Evolutionary conservation across 768 basidiomycete genomes (phyloP).

Genomic region (Pleurotus ostreatus): DNA sequence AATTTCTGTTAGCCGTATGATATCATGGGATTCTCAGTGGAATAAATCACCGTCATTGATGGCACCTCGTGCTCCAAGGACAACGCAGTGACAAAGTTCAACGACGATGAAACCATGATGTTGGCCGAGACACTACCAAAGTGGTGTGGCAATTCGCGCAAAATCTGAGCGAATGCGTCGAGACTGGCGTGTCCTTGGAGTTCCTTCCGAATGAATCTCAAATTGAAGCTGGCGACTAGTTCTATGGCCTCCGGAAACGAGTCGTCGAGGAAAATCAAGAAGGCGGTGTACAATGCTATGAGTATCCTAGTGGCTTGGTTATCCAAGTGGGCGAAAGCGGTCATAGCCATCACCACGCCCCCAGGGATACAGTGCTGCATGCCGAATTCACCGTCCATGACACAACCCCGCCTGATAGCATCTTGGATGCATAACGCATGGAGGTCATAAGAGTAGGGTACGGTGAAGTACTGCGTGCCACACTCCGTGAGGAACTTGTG

Average conservation of each 20-base stretch:
- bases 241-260: constrained; percentile 17
- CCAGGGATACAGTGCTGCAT: constrained; percentile 25
- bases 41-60: constrained; percentile 20
- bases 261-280: constrained; percentile 34
- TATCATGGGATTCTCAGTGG: neutral
- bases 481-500: too few species aligned
- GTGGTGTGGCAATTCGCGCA: constrained; percentile 23
- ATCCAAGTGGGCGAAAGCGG: constrained; percentile 24
- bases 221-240: constrained; percentile 28
- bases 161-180: constrained; percentile 27
- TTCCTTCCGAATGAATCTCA: constrained; percentile 21
- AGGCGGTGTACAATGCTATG: constrained; percentile 37
- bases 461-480: too few species aligned
- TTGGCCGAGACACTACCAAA: constrained; percentile 26
- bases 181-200: constrained; percentile 26
- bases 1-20: neutral
- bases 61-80: constrained; percentile 27
- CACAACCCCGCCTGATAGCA: constrained; percentile 20
- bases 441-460: too few species aligned
- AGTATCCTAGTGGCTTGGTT: constrained; percentile 24
- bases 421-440: constrained; percentile 15
- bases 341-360: constrained; percentile 24
- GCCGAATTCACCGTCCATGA: constrained; percentile 16
- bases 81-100: constrained; percentile 30
- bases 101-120: constrained; percentile 29